These are phyloP conservation scores for Parathielavia hyrcaniae DNA, from an alignment of 495 filamentous ascomycete species.

Conservation along the genomic window DNA sequence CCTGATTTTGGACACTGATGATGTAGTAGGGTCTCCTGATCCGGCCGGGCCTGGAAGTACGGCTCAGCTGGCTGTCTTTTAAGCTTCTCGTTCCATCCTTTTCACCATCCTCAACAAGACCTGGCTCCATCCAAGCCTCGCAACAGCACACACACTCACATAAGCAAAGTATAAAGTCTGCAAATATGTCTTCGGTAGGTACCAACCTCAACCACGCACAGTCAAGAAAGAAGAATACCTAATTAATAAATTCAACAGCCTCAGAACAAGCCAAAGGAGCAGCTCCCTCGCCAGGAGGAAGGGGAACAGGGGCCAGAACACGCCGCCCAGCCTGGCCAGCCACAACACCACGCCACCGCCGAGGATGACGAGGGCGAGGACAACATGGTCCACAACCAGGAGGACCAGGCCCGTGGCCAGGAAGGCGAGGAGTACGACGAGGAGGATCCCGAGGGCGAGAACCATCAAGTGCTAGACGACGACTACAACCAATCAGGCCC, in stretches of 20 bases:
- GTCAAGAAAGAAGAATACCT: not conserved
- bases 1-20: constrained; percentile 22
- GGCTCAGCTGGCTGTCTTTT: constrained; percentile 13
- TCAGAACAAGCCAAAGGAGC: constrained; percentile 15
- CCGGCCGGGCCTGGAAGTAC: constrained; percentile 13
- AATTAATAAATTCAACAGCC: constrained; percentile 18
- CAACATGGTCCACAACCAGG: constrained; percentile 17
- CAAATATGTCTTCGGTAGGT: constrained; percentile 29
- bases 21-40: constrained; percentile 22
- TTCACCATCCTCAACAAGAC: constrained; percentile 20
- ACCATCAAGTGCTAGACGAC: constrained; percentile 20
- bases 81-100: constrained; percentile 4
- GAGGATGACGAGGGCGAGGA: constrained; percentile 16
- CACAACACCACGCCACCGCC: constrained; percentile 10
- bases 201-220: not conserved
- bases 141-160: not conserved
- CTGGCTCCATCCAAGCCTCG: not conserved
- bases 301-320: constrained; percentile 19
- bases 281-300: constrained; percentile 19
- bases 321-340: constrained; percentile 7
- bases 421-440: constrained; percentile 26
- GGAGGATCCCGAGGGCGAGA: constrained; percentile 24
- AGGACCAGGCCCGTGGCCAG: constrained; percentile 12
- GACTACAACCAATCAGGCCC: constrained; percentile 17
- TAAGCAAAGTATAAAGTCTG: not conserved